A percentile compares a stretch with the other conserved stretches of the same genome.
phyloP scores from a whole-genome alignment of 2,329 filamentous ascomycete species.

The Cadophora gregata region DNA sequence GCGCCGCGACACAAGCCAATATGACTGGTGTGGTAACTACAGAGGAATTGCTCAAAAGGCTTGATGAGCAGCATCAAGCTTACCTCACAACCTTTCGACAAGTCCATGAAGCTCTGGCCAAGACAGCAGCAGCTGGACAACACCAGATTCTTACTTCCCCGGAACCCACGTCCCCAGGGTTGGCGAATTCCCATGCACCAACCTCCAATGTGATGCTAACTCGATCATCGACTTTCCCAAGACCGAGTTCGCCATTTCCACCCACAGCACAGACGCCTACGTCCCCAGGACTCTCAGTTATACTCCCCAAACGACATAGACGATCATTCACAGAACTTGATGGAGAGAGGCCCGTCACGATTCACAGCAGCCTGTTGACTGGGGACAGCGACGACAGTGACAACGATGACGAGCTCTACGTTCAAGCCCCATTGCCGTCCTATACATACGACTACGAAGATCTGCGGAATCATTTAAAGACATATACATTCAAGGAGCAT shows the following conservation, averaged over 20 bases:
- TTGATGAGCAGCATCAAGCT: conserved; percentile 39
- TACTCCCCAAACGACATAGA: conserved; percentile 15
- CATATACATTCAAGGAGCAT: conserved; percentile 50
- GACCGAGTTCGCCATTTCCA: conserved; percentile 12
- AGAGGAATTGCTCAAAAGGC: conserved; percentile 37
- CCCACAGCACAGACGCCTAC: conserved; percentile 14
- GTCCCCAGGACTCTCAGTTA: conserved; percentile 10
- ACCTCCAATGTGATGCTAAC: conserved; percentile 15
- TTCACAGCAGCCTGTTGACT: conserved; percentile 33
- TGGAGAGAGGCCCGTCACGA: conserved; percentile 25
- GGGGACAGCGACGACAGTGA: conserved; percentile 47
- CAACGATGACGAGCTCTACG: conserved; percentile 47
- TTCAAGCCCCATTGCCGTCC: conserved; percentile 48
- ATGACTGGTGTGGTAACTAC: conserved; percentile 19
- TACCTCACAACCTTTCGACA: conserved; percentile 37
- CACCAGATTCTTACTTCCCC: not conserved
- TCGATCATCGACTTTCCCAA: conserved; percentile 12
- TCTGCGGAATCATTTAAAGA: conserved; percentile 52
- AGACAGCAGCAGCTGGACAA: conserved; percentile 14
- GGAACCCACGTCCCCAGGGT: not conserved
- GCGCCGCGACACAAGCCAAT: not conserved
- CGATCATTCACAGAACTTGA: conserved; percentile 29
- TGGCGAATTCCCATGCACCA: conserved; percentile 6
- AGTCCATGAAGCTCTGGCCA: conserved; percentile 37
- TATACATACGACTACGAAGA: conserved; percentile 51